Percentiles rank a stretch among this genome's conserved stretches.
phyloP scores from a whole-genome alignment of 176 grass and related monocot species.

The Oryza longistaminata region DNA sequence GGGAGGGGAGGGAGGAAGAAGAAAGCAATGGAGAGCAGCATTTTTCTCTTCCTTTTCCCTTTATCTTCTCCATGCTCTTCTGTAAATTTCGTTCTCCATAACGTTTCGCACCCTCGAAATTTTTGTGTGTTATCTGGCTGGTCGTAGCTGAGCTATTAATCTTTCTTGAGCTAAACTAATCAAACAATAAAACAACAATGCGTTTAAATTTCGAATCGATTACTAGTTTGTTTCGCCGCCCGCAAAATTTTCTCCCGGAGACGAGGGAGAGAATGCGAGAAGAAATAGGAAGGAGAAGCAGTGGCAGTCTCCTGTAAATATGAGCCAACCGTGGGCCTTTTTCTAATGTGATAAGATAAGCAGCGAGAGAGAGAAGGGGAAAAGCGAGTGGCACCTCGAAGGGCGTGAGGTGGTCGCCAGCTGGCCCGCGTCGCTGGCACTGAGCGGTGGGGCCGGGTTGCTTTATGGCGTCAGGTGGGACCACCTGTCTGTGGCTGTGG shows the following conservation, averaged over 20 bases:
- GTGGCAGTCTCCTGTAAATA: conserved; percentile 36
- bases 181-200: neutral
- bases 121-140: neutral
- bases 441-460: neutral
- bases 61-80: neutral
- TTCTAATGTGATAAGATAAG: conserved; percentile 19
- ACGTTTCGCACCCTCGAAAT: neutral
- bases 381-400: conserved; percentile 2
- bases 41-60: neutral
- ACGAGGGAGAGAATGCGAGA: neutral
- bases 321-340: neutral
- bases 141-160: neutral
- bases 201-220: neutral
- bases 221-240: neutral
- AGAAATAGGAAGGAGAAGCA: neutral
- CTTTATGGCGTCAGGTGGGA: neutral
- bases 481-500: conserved; percentile 26
- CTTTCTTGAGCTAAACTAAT: neutral
- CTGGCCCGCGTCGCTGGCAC: conserved; percentile 28
- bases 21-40: conserved; percentile 18
- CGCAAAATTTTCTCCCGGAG: neutral
- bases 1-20: conserved; percentile 23
- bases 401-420: conserved; percentile 42
- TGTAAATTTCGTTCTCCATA: conserved; percentile 39
- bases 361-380: neutral